A percentile compares a stretch with the other conserved stretches of the same genome.
These are phyloP conservation scores for Elaeis oleifera DNA, from an alignment of 202 grass and related monocot genomes.

Conservation along the genomic window DNA sequence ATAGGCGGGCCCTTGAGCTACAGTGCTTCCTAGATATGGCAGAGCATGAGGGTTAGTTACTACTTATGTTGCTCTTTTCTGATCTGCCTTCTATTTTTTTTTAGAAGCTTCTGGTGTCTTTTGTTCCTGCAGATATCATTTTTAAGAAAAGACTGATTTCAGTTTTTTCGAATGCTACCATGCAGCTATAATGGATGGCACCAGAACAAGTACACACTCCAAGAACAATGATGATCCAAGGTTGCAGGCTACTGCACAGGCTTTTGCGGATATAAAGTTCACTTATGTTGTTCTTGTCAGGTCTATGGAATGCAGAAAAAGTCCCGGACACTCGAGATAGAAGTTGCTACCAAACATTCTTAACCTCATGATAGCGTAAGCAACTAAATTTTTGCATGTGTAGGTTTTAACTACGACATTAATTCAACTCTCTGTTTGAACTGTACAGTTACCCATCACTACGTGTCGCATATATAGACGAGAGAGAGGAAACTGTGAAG, in stretches of 20 bases:
- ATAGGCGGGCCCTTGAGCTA: constrained; percentile 60
- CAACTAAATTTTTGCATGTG: constrained; percentile 21
- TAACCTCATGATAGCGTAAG: constrained; percentile 69
- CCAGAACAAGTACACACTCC: constrained; percentile 23
- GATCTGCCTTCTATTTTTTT: not conserved
- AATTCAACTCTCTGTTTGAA: constrained; percentile 25
- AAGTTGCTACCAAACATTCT: constrained; percentile 77
- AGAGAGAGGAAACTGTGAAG: constrained; percentile 39
- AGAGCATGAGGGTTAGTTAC: constrained; percentile 41
- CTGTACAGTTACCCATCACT: constrained; percentile 52
- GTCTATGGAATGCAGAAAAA: constrained; percentile 79
- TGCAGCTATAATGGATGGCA: constrained; percentile 36
- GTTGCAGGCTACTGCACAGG: constrained; percentile 38
- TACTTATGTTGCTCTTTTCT: constrained; percentile 4
- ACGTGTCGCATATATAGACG: constrained; percentile 89
- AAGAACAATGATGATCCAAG: constrained; percentile 16
- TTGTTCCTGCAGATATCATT: not conserved
- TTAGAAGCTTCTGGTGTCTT: not conserved
- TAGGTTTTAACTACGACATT: constrained; percentile 12
- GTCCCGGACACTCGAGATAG: constrained; percentile 45
- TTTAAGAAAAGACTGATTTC: not conserved
- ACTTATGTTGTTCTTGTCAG: constrained; percentile 98
- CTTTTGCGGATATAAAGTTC: constrained; percentile 94
- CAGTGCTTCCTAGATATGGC: constrained; percentile 58
- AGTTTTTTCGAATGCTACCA: constrained; percentile 3